Conservation (phyloP, 1,284 basidiomycete genomes). For the Hortiboletus rubellus region DNA sequence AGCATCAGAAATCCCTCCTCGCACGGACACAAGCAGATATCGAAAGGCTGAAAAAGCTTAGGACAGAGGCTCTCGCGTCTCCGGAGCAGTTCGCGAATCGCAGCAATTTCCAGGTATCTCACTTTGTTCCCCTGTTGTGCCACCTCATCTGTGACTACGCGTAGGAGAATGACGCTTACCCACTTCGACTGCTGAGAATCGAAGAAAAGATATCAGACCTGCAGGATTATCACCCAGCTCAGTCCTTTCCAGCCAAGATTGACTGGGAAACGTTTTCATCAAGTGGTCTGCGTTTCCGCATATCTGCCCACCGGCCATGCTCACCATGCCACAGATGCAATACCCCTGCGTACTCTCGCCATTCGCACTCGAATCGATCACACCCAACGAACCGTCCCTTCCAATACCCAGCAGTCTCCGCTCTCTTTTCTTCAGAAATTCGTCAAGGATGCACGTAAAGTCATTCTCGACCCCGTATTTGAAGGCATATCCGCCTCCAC, state of each 20-base stretch:
- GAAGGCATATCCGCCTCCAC: slow-evolving; percentile 34
- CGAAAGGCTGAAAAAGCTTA: slow-evolving; percentile 49
- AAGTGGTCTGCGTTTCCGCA: slow-evolving; percentile 25
- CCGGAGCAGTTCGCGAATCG: slow-evolving; percentile 36
- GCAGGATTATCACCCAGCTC: slow-evolving; percentile 37
- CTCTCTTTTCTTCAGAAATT: slow-evolving; percentile 63
- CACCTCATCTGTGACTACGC: neutral
- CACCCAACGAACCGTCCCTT: slow-evolving; percentile 40
- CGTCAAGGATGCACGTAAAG: slow-evolving; percentile 52
- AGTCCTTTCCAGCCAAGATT: slow-evolving; percentile 28
- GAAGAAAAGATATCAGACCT: slow-evolving; percentile 35
- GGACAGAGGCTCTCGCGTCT: slow-evolving; percentile 35
- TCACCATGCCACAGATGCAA: slow-evolving; percentile 37
- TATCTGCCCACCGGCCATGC: neutral
- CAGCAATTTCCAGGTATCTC: slow-evolving; percentile 36
- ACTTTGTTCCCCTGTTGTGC: neutral
- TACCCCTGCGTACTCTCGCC: slow-evolving; percentile 48
- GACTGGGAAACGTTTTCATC: slow-evolving; percentile 36
- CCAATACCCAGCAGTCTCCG: slow-evolving; percentile 41
- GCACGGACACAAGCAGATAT: slow-evolving; percentile 61
- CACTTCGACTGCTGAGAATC: slow-evolving; percentile 2
- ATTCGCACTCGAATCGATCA: slow-evolving; percentile 38
- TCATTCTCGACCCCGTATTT: slow-evolving; percentile 63
- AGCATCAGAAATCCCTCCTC: slow-evolving; percentile 57
- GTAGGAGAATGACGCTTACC: slow-evolving; percentile 12